phyloP scores from a whole-genome alignment of 2,329 filamentous ascomycete genomes.

The Aspergillus amoenus region DNA sequence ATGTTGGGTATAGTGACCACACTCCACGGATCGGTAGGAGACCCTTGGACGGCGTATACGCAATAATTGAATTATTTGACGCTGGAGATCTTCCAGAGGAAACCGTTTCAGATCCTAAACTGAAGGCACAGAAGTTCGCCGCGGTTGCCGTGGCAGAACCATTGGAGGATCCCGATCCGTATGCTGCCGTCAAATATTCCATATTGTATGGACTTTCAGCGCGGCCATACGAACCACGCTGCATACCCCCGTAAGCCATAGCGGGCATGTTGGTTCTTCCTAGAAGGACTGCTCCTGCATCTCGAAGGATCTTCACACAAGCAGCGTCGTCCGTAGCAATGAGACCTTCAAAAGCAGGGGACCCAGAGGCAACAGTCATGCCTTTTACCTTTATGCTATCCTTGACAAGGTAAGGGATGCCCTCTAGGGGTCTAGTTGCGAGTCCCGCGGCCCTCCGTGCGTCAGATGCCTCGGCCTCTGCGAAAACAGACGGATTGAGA shows the following conservation, averaged over 20 bases:
- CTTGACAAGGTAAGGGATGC: constrained; percentile 59
- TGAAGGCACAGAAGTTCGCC: constrained; percentile 54
- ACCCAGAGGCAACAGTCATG: constrained; percentile 55
- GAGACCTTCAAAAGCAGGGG: constrained; percentile 54
- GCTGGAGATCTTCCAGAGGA: constrained; percentile 58
- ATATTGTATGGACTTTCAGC: constrained; percentile 58
- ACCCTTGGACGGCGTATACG: constrained; percentile 57
- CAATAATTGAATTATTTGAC: constrained; percentile 57
- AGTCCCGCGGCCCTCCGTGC: constrained; percentile 41
- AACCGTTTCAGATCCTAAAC: constrained; percentile 56
- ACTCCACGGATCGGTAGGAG: constrained; percentile 53
- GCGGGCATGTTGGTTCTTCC: constrained; percentile 62
- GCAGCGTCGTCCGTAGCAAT: constrained; percentile 55
- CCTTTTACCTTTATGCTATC: constrained; percentile 57
- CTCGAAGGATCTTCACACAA: constrained; percentile 48
- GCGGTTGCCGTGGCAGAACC: constrained; percentile 54
- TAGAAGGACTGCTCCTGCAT: constrained; percentile 52
- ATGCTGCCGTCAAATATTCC: constrained; percentile 55
- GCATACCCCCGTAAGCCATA: constrained; percentile 60
- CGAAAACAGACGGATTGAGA: constrained; percentile 47
- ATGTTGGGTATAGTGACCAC: constrained; percentile 58
- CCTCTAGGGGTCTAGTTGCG: constrained; percentile 47
- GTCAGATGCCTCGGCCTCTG: constrained; percentile 51
- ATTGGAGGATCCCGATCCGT: constrained; percentile 59
- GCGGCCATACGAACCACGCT: constrained; percentile 56